Percentiles rank a stretch among this genome's conserved stretches.
These are phyloP conservation scores for Neofusicoccum sp. DNA, from an alignment of 2,329 filamentous ascomycete species.

Conservation along the genomic window DNA sequence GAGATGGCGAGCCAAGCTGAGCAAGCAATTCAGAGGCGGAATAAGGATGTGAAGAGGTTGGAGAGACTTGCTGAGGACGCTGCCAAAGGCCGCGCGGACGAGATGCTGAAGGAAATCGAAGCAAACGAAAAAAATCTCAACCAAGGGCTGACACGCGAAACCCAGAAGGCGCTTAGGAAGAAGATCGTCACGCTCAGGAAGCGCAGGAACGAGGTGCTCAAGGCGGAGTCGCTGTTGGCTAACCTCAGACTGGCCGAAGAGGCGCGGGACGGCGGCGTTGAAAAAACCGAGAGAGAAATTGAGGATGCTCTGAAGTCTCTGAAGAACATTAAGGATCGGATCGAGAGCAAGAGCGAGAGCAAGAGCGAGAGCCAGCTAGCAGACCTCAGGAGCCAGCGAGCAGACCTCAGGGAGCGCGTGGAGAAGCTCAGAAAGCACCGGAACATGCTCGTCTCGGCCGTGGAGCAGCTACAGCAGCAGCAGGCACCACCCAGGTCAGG, in stretches of 20 bases:
- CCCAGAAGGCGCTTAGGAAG: too few relatives aligned
- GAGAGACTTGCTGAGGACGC: constrained; percentile 23
- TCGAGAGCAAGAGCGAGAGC: not conserved
- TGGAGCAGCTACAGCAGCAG: not conserved
- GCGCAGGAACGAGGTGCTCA: too few relatives aligned
- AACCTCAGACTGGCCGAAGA: too few relatives aligned
- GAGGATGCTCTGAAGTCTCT: not conserved
- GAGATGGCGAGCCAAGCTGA: not conserved
- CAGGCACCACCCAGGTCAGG: not conserved
- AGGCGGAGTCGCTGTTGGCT: too few relatives aligned
- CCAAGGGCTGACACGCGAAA: too few relatives aligned
- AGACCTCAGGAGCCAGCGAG: not conserved
- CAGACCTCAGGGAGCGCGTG: not conserved
- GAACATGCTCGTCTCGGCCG: not conserved
- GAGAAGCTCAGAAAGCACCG: not conserved
- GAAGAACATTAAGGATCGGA: not conserved
- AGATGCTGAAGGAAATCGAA: too few relatives aligned
- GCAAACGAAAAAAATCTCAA: too few relatives aligned
- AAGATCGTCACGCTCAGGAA: too few relatives aligned
- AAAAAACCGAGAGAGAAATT: not conserved
- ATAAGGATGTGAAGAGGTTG: not conserved
- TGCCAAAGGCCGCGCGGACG: too few relatives aligned
- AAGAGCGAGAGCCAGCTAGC: not conserved
- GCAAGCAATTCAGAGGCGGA: not conserved
- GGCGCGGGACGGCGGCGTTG: constrained; percentile 26